Percentiles rank a stretch among this genome's conserved stretches.
phyloP scores from a whole-genome alignment of 441 rosid genomes.

The Dalechampia spathulata region DNA sequence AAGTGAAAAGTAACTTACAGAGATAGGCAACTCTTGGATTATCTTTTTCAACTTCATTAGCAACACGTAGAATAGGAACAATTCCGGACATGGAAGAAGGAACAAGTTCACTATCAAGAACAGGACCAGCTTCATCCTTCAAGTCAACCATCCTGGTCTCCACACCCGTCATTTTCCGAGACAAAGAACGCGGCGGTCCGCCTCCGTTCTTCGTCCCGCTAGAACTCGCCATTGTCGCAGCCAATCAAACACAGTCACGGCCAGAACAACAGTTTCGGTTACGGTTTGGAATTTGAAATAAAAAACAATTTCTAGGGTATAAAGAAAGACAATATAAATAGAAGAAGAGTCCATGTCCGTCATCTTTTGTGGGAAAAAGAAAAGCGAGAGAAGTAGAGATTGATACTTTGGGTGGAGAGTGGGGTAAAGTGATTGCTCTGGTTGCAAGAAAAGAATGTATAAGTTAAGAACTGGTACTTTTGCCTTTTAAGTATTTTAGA shows the following conservation, averaged over 20 bases:
- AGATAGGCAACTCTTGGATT: conserved; percentile 85
- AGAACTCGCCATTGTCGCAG: conserved; percentile 56
- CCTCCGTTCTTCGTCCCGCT: conserved; percentile 50
- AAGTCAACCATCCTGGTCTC: conserved; percentile 47
- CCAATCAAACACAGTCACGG: neutral
- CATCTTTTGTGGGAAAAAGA: neutral
- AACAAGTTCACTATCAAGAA: conserved; percentile 80
- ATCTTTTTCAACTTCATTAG: conserved; percentile 65
- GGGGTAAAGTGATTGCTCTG: conserved; percentile 53
- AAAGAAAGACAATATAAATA: too few relatives aligned
- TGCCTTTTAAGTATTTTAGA: too few relatives aligned
- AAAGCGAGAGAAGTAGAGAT: conserved; percentile 10
- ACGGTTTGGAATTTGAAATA: neutral
- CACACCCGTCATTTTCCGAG: conserved; percentile 44
- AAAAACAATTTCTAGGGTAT: too few relatives aligned
- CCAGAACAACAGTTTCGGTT: neutral
- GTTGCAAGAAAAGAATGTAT: conserved; percentile 47
- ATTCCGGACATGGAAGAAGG: conserved; percentile 67
- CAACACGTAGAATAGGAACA: conserved; percentile 81
- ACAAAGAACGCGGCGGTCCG: conserved; percentile 29
- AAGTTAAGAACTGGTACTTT: too few relatives aligned
- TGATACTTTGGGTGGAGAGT: conserved; percentile 61
- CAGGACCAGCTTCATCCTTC: conserved; percentile 37
- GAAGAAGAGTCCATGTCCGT: too few relatives aligned
- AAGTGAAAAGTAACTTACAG: conserved; percentile 33